Base-by-base conservation (phyloP, 495 filamentous ascomycete genomes). In the Tuber microsphaerosporum region DNA sequence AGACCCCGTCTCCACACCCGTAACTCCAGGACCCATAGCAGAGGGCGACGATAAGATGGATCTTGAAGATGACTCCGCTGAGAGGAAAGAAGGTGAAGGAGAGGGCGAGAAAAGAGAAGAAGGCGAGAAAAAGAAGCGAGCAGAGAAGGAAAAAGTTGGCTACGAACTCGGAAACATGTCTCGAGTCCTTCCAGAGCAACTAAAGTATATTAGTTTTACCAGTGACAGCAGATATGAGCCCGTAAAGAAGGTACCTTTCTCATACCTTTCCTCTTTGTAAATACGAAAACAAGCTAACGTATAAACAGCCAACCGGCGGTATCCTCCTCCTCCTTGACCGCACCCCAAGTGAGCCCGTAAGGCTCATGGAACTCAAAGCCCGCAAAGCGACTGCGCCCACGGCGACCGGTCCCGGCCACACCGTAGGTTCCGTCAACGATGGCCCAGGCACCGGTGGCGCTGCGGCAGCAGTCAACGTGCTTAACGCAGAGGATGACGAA, bases 151-250 rank as follows among this genome's bases (percentile, higher is more conserved):
- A 85, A 97, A 96, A 87, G 89, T 96, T 70, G 95, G 96, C 71
- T 98, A 95, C 82, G 93, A 96, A 77, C 86, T 98, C 73, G 93
- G 97, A 82, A 99, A 99, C 86, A 94, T 99, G 93, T 94, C 92
- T 45, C 88, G 96, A 74, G 94, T 98, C 44, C 88, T 99, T 34
- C 96, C 94, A 1, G 91, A 89, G 73, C 96, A 99, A 86, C 88
- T 97, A 81, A 97, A 94, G 85, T 97, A 93, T 83, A 94, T 98
- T 82, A 96, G 89, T 82, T 97, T 98, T 88, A 86, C 87, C 45
- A 89, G 92, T 78, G 89, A 91, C 34, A 89, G 89, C 20, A 89
- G 96, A 74, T 98, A 97, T 84, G 91, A 92, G 87, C 94, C 96
- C 43, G 94, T 97, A 71, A 98, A 98, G 86, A 93, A 96, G 87